Conservation (phyloP, 495 filamentous ascomycete species). For the Neurospora sp. region DNA sequence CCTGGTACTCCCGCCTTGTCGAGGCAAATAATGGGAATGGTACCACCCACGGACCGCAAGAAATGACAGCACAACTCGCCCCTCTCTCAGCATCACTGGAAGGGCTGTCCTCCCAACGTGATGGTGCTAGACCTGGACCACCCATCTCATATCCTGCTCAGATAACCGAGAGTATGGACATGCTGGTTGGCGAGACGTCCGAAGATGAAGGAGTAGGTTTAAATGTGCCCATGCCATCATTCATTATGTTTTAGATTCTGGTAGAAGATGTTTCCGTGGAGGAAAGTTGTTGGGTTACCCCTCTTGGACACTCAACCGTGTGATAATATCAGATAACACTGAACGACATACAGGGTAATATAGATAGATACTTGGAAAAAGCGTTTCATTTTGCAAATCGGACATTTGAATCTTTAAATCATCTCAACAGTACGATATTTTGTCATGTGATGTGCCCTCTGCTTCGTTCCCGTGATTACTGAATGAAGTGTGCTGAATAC, state of each 20-base stretch:
- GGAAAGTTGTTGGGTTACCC: background rate
- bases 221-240: background rate
- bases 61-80: background rate
- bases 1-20: background rate
- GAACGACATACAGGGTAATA: background rate
- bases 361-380: background rate
- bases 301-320: background rate
- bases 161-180: background rate
- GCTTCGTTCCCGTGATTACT: background rate
- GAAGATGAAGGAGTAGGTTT: background rate
- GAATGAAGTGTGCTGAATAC: background rate
- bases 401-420: background rate
- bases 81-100: background rate
- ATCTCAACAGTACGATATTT: background rate
- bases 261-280: background rate
- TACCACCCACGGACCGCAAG: background rate
- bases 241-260: background rate
- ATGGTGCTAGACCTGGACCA: background rate
- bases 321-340: background rate
- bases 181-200: background rate
- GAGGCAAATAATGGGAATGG: background rate
- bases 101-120: background rate
- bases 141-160: background rate
- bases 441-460: background rate
- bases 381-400: background rate